Conservation (phyloP, 1,284 basidiomycete species). For the Lentinula novae-zelandiae region DNA sequence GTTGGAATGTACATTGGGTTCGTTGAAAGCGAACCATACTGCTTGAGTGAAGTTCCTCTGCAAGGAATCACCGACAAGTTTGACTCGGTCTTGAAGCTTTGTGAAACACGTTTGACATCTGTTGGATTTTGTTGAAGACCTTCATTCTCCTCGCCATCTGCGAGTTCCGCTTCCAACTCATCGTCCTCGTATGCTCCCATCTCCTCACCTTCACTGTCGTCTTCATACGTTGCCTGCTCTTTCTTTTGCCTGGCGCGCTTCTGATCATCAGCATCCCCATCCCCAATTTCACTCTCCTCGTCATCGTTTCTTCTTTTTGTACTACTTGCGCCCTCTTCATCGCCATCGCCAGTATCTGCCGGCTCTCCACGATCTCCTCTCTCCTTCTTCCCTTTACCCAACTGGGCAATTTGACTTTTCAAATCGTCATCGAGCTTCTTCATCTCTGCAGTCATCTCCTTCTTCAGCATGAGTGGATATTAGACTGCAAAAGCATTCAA, state of each 20-base stretch:
- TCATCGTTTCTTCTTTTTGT: conserved; percentile 41
- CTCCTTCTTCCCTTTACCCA: conserved; percentile 76
- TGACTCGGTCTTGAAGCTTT: conserved; percentile 21
- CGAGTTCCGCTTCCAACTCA: conserved; percentile 71
- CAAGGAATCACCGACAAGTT: conserved; percentile 40
- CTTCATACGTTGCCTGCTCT: conserved; percentile 75
- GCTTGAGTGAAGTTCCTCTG: conserved; percentile 52
- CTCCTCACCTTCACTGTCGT: conserved; percentile 41
- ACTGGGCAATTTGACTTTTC: conserved; percentile 74
- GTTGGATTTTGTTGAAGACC: conserved; percentile 21
- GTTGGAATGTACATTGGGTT: conserved; percentile 73
- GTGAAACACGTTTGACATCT: conserved; percentile 28
- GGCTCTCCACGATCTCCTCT: conserved; percentile 35
- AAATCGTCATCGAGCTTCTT: conserved; percentile 83
- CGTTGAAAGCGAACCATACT: conserved; percentile 76
- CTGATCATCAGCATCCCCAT: conserved; percentile 74
- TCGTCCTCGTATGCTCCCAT: conserved; percentile 48
- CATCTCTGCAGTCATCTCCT: conserved; percentile 85
- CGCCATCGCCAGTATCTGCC: conserved; percentile 44
- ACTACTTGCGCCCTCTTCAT: conserved; percentile 45
- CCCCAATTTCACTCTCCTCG: conserved; percentile 66
- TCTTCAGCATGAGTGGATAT: conserved; percentile 84
- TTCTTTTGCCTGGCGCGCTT: conserved; percentile 67
- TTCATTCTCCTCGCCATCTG: conserved; percentile 40
- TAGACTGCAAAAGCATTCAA: conserved; percentile 69